Evolutionary conservation across 768 basidiomycete species (phyloP).

Genomic region (Lentinula detonsa): DNA sequence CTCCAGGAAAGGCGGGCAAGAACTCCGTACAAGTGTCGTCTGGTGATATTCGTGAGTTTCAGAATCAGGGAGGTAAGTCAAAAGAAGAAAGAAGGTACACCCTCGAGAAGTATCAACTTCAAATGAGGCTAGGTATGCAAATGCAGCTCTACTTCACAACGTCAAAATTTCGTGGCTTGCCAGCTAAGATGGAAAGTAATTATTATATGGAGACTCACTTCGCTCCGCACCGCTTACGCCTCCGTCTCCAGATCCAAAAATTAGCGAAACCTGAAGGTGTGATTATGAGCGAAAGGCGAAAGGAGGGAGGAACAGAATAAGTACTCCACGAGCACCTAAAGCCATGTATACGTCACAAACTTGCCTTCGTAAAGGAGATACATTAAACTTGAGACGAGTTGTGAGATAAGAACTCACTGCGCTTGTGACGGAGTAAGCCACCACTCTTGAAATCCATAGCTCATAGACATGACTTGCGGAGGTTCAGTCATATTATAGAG

Average conservation of each 20-base stretch:
- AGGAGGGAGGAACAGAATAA: slow-evolving; percentile 25
- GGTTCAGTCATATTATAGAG: slow-evolving; percentile 1
- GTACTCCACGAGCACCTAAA: slow-evolving; percentile 42
- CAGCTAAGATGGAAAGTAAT: no score
- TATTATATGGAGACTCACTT: background rate
- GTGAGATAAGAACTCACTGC: background rate
- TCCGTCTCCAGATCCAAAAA: slow-evolving; percentile 30
- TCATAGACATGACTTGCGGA: slow-evolving; percentile 6
- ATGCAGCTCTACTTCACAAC: background rate
- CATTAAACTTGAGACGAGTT: background rate
- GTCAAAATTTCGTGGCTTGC: no score
- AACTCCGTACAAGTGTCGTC: slow-evolving; percentile 29
- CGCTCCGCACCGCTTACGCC: slow-evolving; percentile 28
- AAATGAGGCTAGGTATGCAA: no score
- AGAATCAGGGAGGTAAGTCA: background rate
- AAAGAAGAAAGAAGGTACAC: no score
- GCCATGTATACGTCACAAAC: slow-evolving; percentile 11
- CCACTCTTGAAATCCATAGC: slow-evolving; percentile 6
- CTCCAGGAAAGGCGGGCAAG: slow-evolving; percentile 25
- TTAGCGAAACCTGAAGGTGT: background rate
- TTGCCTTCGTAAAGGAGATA: background rate
- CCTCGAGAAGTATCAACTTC: no score
- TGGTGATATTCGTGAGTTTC: slow-evolving; percentile 4
- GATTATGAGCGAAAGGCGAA: background rate
- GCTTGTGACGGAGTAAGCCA: slow-evolving; percentile 3